Evolutionary conservation across 768 basidiomycete species (phyloP), one percentile per base, ranked within the genome.

Genomic region (Tylopilus intermedius): DNA sequence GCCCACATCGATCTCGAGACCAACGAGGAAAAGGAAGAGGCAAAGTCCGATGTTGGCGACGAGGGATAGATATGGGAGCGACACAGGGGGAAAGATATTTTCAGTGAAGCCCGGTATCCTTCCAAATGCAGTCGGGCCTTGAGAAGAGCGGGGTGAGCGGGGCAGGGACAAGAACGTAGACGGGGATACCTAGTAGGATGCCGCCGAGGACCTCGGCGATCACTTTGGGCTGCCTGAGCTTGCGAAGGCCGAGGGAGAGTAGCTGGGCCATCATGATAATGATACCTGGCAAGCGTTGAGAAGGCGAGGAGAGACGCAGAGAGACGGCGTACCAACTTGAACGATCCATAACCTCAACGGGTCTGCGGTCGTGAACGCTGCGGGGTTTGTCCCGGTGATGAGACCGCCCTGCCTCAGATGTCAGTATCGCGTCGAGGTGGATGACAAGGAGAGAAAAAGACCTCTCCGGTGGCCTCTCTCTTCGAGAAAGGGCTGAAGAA

Each of bases 11-110:
- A 96, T 94, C 73, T 92, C 90, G 32, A 95, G 83, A 3, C 95
- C 95, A 38, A 97, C 87, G 54, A 97, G 79, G 73, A 96, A 97
- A 13, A 97, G 79, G 71, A 92, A 94, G 41, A 93, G 79, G 57
- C 85, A 86, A 5, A 91, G 78, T 6, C 90, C 95, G 56, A 97
- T 90, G 60, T 91, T 90, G 13, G 95, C 90, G 15, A 88, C 83
- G 18, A 98, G 84, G 50, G 82, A 83, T 24, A 98, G 82, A 66
- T 86, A 94, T 0, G 92, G 77, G 6, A 79, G 66, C 0, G 91
- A 93, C 0, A 73, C 72, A 0, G 65, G 1, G 0, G 95, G 93
- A 67, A 98, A 98, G 49, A 96, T 83, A 64, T 84, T 83, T 42
- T 87, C 50, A 1, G 92, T 86, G 72, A 98, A 98, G 5, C 87